These are phyloP conservation scores for Populus pruinosa DNA, from an alignment of 345 rosid genomes.

Conservation along the genomic window DNA sequence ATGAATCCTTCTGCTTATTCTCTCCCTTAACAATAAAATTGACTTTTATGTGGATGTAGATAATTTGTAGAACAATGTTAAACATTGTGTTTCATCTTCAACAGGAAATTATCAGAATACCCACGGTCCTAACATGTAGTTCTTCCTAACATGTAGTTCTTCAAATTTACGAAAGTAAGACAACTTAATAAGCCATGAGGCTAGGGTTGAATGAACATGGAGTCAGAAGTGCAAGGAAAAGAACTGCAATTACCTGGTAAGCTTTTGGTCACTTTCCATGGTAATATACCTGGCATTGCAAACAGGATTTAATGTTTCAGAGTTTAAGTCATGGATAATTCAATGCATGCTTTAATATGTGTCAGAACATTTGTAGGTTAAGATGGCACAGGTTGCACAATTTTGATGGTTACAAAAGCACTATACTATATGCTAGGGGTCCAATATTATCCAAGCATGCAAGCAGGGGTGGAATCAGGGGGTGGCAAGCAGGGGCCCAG, in stretches of 20 bases:
- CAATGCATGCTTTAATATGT: background rate
- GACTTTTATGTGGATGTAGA: too few relatives aligned
- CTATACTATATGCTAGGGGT: background rate
- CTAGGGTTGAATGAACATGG: background rate
- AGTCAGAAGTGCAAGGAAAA: background rate
- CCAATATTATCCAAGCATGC: background rate
- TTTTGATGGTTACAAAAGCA: background rate
- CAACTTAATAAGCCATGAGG: background rate
- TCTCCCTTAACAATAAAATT: too few relatives aligned
- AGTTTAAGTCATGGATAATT: background rate
- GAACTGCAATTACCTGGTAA: background rate
- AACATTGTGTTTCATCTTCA: too few relatives aligned
- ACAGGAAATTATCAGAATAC: too few relatives aligned
- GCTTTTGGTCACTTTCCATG: slow-evolving; percentile 23
- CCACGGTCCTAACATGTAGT: too few relatives aligned
- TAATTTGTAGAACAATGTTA: too few relatives aligned
- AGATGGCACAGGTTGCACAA: background rate
- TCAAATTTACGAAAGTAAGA: too few relatives aligned
- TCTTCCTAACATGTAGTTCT: too few relatives aligned
- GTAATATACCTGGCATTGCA: slow-evolving; percentile 33
- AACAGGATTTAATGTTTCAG: background rate
- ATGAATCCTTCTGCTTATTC: too few relatives aligned
- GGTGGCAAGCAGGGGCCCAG: too few relatives aligned
- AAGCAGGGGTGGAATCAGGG: too few relatives aligned
- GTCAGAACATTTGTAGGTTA: background rate